Evolutionary conservation across 192 early-diverging fungal genomes (phyloP).

Genomic region (Backusella tuberculispora): DNA sequence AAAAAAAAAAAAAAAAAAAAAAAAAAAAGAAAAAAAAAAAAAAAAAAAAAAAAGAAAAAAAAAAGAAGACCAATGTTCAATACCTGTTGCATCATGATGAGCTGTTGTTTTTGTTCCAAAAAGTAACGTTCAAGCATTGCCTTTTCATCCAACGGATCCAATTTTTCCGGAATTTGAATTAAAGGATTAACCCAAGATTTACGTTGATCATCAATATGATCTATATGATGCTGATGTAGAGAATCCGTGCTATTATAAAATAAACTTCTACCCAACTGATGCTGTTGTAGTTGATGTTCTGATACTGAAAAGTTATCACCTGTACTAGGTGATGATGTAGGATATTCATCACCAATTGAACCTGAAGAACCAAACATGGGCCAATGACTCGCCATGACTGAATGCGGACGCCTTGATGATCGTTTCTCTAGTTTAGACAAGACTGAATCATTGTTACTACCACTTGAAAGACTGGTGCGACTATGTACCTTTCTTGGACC

Average conservation of each 20-base stretch:
- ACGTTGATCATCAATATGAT: no score
- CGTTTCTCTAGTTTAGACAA: background rate
- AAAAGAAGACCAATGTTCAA: no score
- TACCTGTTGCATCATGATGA: slow-evolving; percentile 16
- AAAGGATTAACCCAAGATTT: no score
- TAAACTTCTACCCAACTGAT: background rate
- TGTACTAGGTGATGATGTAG: background rate
- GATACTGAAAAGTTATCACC: background rate
- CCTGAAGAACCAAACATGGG: background rate
- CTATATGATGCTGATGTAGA: background rate
- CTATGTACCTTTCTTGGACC: slow-evolving; percentile 1
- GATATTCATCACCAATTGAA: background rate
- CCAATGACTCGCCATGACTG: background rate
- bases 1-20: no score
- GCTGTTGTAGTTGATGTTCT: background rate
- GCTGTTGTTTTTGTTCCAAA: slow-evolving; percentile 9
- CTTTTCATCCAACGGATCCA: background rate
- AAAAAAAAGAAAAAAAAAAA: no score
- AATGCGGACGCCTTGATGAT: background rate
- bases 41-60: no score
- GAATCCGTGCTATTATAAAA: slow-evolving; percentile 2
- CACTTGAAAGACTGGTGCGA: background rate
- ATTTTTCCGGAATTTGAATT: background rate
- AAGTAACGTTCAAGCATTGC: background rate
- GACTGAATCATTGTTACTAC: background rate